phyloP scores from a whole-genome alignment of 2,329 filamentous ascomycete species.

The Hymenoscyphus scutula region DNA sequence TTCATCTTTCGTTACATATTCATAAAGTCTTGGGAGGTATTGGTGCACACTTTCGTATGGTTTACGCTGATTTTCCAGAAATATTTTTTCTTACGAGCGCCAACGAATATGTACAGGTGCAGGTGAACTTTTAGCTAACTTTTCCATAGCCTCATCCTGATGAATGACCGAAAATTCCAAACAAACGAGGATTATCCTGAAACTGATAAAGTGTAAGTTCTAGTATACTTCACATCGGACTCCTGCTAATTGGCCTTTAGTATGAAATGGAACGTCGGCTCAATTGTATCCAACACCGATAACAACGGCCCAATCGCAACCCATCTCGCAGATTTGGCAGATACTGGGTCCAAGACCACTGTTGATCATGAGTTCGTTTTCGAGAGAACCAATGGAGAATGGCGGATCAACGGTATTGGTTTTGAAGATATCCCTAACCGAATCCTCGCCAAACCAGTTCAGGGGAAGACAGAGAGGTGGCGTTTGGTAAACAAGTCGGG shows the following conservation, averaged over 20 bases:
- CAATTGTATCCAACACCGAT: background rate
- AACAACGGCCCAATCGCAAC: constrained; percentile 7
- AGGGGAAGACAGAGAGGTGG: constrained; percentile 47
- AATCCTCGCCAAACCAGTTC: constrained; percentile 47
- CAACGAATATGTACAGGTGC: no score
- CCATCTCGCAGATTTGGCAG: constrained; percentile 5
- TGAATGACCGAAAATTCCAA: constrained; percentile 43
- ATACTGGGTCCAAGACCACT: constrained; percentile 35
- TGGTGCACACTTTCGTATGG: no score
- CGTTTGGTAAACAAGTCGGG: constrained; percentile 21
- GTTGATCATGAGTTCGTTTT: constrained; percentile 48
- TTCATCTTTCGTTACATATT: no score
- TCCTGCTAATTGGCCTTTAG: constrained; percentile 11
- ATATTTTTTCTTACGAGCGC: no score
- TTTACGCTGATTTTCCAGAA: no score
- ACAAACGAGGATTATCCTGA: constrained; percentile 49
- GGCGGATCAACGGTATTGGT: constrained; percentile 51
- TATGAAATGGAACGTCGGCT: constrained; percentile 8
- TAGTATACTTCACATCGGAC: constrained; percentile 36
- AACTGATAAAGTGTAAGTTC: constrained; percentile 50
- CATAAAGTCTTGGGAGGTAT: background rate
- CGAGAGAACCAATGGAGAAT: constrained; percentile 43
- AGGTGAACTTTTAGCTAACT: background rate
- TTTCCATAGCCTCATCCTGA: constrained; percentile 27
- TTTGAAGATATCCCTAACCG: constrained; percentile 48